A percentile compares a stretch with the other conserved stretches of the same genome.
These are phyloP conservation scores for Clavispora carvajalis DNA, from an alignment of 805 yeast genomes.

Conservation along the genomic window DNA sequence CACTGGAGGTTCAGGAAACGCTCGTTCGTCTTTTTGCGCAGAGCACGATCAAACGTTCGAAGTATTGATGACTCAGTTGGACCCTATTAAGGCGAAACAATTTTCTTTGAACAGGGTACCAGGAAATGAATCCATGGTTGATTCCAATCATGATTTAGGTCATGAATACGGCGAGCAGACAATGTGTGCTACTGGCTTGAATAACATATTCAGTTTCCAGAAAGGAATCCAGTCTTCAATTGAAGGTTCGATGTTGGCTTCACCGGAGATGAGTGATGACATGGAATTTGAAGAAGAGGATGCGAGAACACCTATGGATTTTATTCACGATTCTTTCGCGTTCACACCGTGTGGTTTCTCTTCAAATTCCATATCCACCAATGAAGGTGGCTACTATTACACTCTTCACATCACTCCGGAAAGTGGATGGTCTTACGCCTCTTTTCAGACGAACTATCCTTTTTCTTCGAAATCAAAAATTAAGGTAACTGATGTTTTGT, in stretches of 20 bases:
- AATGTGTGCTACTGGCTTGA: conserved; percentile 58
- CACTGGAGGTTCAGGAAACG: conserved; percentile 45
- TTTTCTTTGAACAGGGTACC: conserved; percentile 54
- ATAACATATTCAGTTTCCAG: conserved; percentile 41
- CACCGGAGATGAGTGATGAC: conserved; percentile 1
- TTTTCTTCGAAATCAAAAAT: conserved; percentile 30
- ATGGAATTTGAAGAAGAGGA: neutral
- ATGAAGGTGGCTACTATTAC: conserved; percentile 46
- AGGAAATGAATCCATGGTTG: conserved; percentile 33
- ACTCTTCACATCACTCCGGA: conserved; percentile 96
- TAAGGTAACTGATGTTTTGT: conserved; percentile 51
- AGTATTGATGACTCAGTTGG: conserved; percentile 82
- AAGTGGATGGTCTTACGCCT: conserved; percentile 89
- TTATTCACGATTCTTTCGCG: conserved; percentile 79
- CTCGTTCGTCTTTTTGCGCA: conserved; percentile 2
- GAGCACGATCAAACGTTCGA: conserved; percentile 71
- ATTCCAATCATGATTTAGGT: conserved; percentile 57
- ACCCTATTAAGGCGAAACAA: conserved; percentile 47
- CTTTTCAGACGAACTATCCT: conserved; percentile 86
- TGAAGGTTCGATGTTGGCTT: neutral
- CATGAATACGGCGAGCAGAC: conserved; percentile 71
- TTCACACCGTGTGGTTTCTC: conserved; percentile 95
- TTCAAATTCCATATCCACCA: conserved; percentile 70
- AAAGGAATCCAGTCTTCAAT: neutral
- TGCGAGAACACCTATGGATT: conserved; percentile 18